These are phyloP conservation scores for Trypanosoma brucei DNA, from an alignment of 208 protist genomes.

Conservation along the genomic window DNA sequence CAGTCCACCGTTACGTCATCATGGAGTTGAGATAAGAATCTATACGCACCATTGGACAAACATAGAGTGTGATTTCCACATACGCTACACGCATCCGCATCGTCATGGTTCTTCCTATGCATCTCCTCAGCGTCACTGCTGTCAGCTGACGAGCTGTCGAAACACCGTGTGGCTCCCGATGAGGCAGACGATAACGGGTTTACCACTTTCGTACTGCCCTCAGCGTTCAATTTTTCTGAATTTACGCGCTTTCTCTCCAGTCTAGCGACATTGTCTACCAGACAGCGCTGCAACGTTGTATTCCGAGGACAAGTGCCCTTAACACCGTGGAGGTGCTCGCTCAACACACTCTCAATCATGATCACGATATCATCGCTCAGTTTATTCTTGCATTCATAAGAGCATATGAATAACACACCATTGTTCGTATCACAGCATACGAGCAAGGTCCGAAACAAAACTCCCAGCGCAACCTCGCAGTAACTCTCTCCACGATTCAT, in stretches of 20 bases:
- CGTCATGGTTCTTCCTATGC: not conserved
- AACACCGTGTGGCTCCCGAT: not conserved
- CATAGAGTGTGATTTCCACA: slow-evolving; percentile 35
- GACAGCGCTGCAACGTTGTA: slow-evolving; percentile 14
- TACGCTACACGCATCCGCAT: slow-evolving; percentile 33
- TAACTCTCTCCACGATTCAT: slow-evolving; percentile 8
- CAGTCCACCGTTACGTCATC: slow-evolving; percentile 31
- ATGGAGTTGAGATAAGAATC: slow-evolving; percentile 46
- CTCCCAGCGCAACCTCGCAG: slow-evolving; percentile 35
- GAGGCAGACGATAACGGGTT: not conserved
- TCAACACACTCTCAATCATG: slow-evolving; percentile 33
- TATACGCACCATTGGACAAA: slow-evolving; percentile 33
- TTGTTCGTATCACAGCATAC: slow-evolving; percentile 40
- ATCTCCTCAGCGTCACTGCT: not conserved
- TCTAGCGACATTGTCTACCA: slow-evolving; percentile 8
- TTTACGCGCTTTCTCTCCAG: not conserved
- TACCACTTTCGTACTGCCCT: too few species aligned
- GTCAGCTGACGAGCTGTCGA: not conserved
- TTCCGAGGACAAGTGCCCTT: slow-evolving; percentile 16
- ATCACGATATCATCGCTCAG: slow-evolving; percentile 44
- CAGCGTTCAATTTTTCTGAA: too few species aligned
- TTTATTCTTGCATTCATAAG: slow-evolving; percentile 33
- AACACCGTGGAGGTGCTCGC: slow-evolving; percentile 11
- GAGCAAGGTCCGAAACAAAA: slow-evolving; percentile 49
- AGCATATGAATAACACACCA: slow-evolving; percentile 67